Evolutionary conservation across 345 rosid genomes (phyloP).

Genomic region (Populus simonii): DNA sequence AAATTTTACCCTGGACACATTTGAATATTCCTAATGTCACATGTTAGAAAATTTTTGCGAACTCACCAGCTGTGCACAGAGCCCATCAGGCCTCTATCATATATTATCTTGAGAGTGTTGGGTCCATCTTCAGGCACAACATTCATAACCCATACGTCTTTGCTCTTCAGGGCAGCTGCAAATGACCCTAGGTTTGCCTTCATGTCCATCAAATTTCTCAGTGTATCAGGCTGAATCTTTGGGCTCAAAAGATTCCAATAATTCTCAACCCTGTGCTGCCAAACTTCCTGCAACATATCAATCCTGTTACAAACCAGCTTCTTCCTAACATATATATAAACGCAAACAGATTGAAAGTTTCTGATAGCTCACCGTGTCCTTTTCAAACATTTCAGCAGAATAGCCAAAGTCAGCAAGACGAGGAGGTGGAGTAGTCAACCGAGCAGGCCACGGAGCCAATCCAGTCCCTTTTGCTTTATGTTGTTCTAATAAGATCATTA

Average conservation of each 20-base stretch:
- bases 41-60: background rate
- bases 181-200: conserved; percentile 90
- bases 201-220: conserved; percentile 98
- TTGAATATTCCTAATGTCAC: background rate
- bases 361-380: conserved; percentile 60
- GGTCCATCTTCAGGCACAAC: conserved; percentile 82
- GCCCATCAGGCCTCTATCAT: conserved; percentile 95
- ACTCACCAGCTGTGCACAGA: conserved; percentile 75
- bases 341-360: background rate
- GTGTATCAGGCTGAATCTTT: conserved; percentile 57
- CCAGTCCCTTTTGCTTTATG: conserved; percentile 79
- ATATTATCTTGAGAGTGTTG: conserved; percentile 75
- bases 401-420: conserved; percentile 92
- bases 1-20: background rate
- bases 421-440: conserved; percentile 78
- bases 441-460: conserved; percentile 97
- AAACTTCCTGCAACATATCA: conserved; percentile 50
- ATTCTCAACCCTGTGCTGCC: conserved; percentile 69
- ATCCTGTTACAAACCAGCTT: conserved; percentile 6
- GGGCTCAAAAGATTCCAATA: conserved; percentile 83
- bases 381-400: conserved; percentile 69
- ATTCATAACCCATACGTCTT: conserved; percentile 96
- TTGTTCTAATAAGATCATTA: conserved; percentile 49
- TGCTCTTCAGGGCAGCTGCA: conserved; percentile 79
- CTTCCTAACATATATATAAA: conserved; percentile 7